Base-by-base conservation (phyloP, 2,329 filamentous ascomycete species). In the Leptographium procerum region DNA sequence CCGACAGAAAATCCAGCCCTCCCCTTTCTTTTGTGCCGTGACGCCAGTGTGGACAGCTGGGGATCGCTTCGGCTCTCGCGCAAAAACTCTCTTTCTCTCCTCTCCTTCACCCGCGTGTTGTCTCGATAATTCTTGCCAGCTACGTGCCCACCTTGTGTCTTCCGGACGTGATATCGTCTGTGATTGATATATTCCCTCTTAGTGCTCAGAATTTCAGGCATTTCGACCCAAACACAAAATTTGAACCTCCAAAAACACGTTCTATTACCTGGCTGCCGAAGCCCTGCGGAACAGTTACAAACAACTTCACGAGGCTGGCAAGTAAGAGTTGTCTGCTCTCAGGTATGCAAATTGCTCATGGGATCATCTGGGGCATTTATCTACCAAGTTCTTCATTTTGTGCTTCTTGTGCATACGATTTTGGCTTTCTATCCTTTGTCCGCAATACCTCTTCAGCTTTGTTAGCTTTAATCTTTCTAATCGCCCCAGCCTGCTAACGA, bases 1-100 rank as follows among this genome's bases (percentile, higher is more conserved):
- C 61, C 63, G 61, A 60, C 59, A 60, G 34, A 61, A 62, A 61
- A 57, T 64, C 63, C 63, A 62, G 61, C 61, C 61, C 61, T 62
- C 60, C 57, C 60, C 59, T 61, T 55, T 58, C 57, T 56, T 61
- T 62, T 61, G 57, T 60, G 61, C 56, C 59, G 61, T 64, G 59
- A 61, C 60, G 61, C 59, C 55, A 57, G 33, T 47, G 56, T 59
- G 52, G 51, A 55, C 36, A 56, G 53, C 45, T 60, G 55, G 53
- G 51, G 50, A 40, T 55, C 57, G 57, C 51, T 33, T 54, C 48
- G 43, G 52, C 43, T 55, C 52, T 61, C 61, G 58, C 60, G 60
- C 60, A 60, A 62, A 62, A 59, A 52, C 57, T 61, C 52, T 47
- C 55, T 40, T 54, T 56, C 51, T 47, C 43, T 54, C 56, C 50